Conservation (phyloP, 257 asterid genomes). For the Fraxinus cuspidata region DNA sequence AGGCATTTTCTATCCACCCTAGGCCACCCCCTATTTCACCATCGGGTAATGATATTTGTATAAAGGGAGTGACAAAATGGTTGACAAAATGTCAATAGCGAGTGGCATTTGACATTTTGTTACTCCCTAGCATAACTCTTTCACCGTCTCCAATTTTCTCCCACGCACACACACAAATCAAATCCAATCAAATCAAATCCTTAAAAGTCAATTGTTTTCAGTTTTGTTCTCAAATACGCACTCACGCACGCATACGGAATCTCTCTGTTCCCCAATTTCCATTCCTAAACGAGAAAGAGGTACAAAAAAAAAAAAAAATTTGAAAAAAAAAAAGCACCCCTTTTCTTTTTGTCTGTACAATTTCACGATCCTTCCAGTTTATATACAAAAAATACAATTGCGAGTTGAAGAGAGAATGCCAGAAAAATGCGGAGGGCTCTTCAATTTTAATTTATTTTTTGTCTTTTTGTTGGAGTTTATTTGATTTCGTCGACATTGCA, state of each 20-base stretch:
- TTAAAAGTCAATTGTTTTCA: not conserved
- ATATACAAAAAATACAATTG: not conserved
- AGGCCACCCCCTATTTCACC: too few relatives aligned
- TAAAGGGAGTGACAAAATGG: too few relatives aligned
- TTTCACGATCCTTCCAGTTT: constrained; percentile 28
- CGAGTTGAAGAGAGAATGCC: not conserved
- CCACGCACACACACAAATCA: too few relatives aligned
- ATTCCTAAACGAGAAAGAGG: not conserved
- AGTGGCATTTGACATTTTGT: too few relatives aligned
- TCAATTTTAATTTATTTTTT: constrained; percentile 11
- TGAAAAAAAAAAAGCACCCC: constrained; percentile 13
- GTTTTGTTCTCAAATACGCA: not conserved
- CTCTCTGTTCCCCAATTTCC: not conserved
- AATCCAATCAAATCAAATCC: too few relatives aligned
- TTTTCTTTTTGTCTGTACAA: constrained; percentile 19
- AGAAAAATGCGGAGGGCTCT: not conserved
- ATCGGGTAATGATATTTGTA: too few relatives aligned
- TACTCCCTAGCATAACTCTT: too few relatives aligned
- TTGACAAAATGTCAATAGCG: too few relatives aligned
- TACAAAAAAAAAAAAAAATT: constrained; percentile 2
- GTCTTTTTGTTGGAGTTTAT: constrained; percentile 18
- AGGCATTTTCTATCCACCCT: too few relatives aligned
- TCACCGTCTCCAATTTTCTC: too few relatives aligned
- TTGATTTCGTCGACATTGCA: constrained; percentile 38
- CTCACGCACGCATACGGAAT: not conserved